These are phyloP conservation scores for Lactarius evosmus DNA, from an alignment of 768 basidiomycete species.

Conservation along the genomic window DNA sequence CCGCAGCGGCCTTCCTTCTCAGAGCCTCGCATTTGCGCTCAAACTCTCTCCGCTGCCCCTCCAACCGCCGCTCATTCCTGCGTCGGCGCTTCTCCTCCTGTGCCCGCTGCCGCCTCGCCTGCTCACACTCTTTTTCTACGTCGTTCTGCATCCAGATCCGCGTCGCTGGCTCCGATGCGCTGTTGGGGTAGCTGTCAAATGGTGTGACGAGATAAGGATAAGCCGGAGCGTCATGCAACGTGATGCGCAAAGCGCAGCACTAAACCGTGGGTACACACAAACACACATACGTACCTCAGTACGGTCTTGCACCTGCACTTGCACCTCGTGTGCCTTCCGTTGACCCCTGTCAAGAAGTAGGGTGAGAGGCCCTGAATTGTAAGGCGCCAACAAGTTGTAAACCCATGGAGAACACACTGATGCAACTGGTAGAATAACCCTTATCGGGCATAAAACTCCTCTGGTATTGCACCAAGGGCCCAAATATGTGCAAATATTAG, in stretches of 20 bases:
- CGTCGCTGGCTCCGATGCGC: neutral
- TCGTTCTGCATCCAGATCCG: neutral
- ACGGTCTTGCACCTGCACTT: neutral
- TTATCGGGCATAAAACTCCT: neutral
- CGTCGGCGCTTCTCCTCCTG: neutral
- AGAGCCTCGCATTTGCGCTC: conserved; percentile 11
- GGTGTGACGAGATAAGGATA: neutral
- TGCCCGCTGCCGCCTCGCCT: too few species aligned
- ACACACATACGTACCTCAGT: neutral
- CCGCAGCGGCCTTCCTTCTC: conserved; percentile 1
- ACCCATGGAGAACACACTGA: neutral
- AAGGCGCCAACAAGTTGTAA: neutral
- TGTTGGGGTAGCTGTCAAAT: neutral
- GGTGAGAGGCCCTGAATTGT: neutral
- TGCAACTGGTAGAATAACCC: too few species aligned
- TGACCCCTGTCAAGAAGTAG: neutral
- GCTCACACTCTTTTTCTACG: neutral
- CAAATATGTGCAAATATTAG: too few species aligned
- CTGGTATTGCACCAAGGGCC: too few species aligned
- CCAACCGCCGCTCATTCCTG: conserved; percentile 10
- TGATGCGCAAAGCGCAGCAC: neutral
- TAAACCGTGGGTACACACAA: neutral
- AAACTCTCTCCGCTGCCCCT: conserved; percentile 9
- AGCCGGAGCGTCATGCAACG: neutral
- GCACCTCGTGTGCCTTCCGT: neutral